Base-by-base conservation (phyloP, 805 yeast genomes). In the Yamadazyma endophytica region DNA sequence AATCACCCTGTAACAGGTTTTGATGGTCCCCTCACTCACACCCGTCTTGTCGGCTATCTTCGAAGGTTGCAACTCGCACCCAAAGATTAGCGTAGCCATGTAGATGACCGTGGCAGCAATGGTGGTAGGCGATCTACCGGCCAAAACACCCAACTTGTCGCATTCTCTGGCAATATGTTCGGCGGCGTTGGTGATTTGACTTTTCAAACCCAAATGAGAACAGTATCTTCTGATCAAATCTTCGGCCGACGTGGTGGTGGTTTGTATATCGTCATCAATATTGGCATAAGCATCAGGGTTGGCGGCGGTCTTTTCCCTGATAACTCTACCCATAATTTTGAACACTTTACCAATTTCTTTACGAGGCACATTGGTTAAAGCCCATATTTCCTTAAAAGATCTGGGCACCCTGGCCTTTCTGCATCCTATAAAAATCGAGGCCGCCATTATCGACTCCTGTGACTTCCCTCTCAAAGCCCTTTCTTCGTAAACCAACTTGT, bases 61-160 rank as follows among this genome's bases (percentile, higher is more conserved):
- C 2, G 82, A 62, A 1, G 96, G 89, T 3, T 83, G 68, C 21
- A 86, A 66, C 31, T 78, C 82, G 21, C 81, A 79, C 26, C 83
- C 83, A 54, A 89, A 89, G n/a, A 92, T 63, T n/a, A 85, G 65
- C 4, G 90, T 83, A 5, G 96, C 85, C 84, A 92, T 81, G 61
- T 90, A 92, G 29, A 92, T 90, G 4, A 92, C 95, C 1, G 97
- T 94, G 6, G 97, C 97, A 0, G 97, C 97, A 51, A 92, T 87
- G 21, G 98, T 90, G 33, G 89, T 89, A 17, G 98, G 98, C 3
- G 96, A 85, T 45, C 96, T 75, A 48, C 98, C 97, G 12, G 95
- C 97, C 50, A 92, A 70, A 22, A 90, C 94, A 34, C 97, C 96
- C 40, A 82, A 81, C 40, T 85, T 95, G 52, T 86, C 84, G 50